A percentile compares a stretch with the other conserved stretches of the same genome.
Evolutionary conservation across 306 rosid genomes (phyloP).

Genomic region (Sicyos baderoa): DNA sequence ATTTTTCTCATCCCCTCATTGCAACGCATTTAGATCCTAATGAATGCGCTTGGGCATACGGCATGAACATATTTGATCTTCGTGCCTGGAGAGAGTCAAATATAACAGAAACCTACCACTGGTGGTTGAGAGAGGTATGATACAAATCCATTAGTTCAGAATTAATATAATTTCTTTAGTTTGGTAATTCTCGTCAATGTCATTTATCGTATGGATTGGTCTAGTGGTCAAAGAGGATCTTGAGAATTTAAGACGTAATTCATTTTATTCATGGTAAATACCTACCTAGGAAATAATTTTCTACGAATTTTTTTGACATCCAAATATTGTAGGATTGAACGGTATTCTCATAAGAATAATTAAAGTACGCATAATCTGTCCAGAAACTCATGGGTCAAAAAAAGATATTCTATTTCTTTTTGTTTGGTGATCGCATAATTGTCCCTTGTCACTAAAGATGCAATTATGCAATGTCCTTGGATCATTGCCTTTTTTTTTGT

Average conservation of each 20-base stretch:
- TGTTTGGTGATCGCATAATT: neutral
- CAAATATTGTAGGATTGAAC: too few species aligned
- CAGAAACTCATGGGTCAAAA: too few species aligned
- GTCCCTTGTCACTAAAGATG: neutral
- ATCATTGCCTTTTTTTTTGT: conserved; percentile 17
- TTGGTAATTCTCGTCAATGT: too few species aligned
- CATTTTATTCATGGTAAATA: too few species aligned
- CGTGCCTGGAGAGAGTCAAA: conserved; percentile 67
- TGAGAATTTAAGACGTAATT: too few species aligned
- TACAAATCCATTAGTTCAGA: neutral
- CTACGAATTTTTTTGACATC: too few species aligned
- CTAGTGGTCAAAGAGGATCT: too few species aligned
- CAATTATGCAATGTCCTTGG: neutral
- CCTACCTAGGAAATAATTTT: too few species aligned
- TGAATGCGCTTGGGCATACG: conserved; percentile 98
- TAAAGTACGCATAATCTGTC: too few species aligned
- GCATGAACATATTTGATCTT: conserved; percentile 90
- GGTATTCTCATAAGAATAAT: too few species aligned
- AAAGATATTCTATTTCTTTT: neutral
- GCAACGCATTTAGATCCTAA: conserved; percentile 62
- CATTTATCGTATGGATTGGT: too few species aligned
- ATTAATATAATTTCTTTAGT: too few species aligned
- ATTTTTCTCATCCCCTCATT: conserved; percentile 82
- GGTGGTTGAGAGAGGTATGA: conserved; percentile 84
- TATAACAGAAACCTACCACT: conserved; percentile 75